Evolutionary conservation across 148 eudicot genomes (phyloP), one percentile per base, ranked within the genome.

Genomic region (Camellia lanceoleosa): DNA sequence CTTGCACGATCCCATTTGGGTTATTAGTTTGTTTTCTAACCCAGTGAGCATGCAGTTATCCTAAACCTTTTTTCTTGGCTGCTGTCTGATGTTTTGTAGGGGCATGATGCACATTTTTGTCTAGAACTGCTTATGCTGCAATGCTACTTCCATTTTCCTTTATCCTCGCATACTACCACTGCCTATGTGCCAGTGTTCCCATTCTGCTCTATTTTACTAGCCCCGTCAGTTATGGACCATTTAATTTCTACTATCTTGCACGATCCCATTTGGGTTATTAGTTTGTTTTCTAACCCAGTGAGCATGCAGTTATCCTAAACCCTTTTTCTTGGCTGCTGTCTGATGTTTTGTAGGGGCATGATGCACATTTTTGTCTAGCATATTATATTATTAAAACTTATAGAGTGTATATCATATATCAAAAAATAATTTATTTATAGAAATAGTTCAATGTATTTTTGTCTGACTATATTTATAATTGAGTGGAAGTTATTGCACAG

Each of bases 401-500:
- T n/a, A 7, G 1, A 30, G 38, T 44, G 10, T 38, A 14, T 72
- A 49, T 80, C 2, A 7, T 62, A 52, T 14, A 52, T 14, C 44
- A 9, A 43, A 55, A 51, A 6, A 44, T 67, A n/a, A 9, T 30
- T 30, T 30, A 16, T 74, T 6, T 67, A 44, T 55, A 46, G 11
- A 52, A 43, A 20, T n/a, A 11, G 5, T 46, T 14, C 58, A 23
- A 15, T 7, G 16, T 59, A 49, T 75, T 74, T 49, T 18, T 71
- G 5, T 74, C 12, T 23, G 18, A 7, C 20, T 52, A 73, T 73
- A 11, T 64, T 71, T 30, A 15, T 80, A n/a, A 79, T 71, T 30
- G 61, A 43, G 51, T 66, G 8, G 46, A 11, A 54, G 11, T 78
- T 23, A 54, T 54, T 71, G 42, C 51, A 55, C 56, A 52, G 65